Percentiles rank a stretch among this genome's conserved stretches.
Evolutionary conservation across 768 basidiomycete genomes (phyloP).

Genomic region (Steccherinum ochraceum): DNA sequence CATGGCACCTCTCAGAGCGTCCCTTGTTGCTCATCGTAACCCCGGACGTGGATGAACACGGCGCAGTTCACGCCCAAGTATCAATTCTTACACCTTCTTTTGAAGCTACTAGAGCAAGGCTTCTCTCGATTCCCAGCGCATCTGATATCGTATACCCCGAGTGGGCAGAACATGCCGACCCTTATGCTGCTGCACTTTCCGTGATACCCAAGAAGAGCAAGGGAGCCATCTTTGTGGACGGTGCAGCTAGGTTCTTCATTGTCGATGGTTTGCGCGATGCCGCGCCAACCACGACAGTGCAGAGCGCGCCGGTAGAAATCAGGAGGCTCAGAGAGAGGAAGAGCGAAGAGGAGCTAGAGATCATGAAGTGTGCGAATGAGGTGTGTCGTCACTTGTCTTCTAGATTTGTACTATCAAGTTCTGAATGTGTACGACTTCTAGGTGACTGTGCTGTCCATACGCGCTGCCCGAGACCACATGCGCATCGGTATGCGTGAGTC

Average conservation of each 20-base stretch:
- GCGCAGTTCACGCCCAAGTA: conserved; percentile 32
- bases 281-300: conserved; percentile 30
- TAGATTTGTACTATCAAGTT: not conserved
- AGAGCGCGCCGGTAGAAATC: conserved; percentile 49
- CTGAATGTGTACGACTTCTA: conserved; percentile 24
- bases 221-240: conserved; percentile 54
- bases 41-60: conserved; percentile 26
- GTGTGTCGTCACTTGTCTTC: conserved; percentile 33
- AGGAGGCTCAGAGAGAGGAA: conserved; percentile 69
- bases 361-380: conserved; percentile 77
- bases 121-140: conserved; percentile 47
- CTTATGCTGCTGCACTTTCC: conserved; percentile 47
- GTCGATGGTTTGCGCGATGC: conserved; percentile 54
- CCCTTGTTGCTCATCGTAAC: conserved; percentile 67
- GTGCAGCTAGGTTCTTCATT: conserved; percentile 53
- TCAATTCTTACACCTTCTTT: conserved; percentile 72
- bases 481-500: conserved; percentile 74
- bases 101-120: conserved; percentile 63
- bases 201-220: conserved; percentile 20
- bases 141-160: conserved; percentile 37
- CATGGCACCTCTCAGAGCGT: conserved; percentile 74
- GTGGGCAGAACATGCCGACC: conserved; percentile 66
- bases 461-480: conserved; percentile 53
- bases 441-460: conserved; percentile 75
- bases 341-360: conserved; percentile 58